Evolutionary conservation across 78 protist species (phyloP).

Genomic region (Dictyostelium firmibasis): DNA sequence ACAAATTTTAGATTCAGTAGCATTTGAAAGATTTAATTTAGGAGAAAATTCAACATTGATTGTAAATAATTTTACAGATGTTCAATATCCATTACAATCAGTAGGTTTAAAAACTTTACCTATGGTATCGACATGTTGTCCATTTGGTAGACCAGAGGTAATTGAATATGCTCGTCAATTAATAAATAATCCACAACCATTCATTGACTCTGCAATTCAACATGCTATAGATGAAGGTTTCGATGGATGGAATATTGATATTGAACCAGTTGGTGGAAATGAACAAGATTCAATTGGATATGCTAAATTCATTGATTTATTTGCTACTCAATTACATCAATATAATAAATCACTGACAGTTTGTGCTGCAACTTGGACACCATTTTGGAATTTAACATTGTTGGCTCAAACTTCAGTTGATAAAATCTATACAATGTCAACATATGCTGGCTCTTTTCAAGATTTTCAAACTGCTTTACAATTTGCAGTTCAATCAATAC

Average conservation of each 20-base stretch:
- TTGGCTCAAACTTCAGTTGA: conserved; percentile 64
- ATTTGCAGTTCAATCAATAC: conserved; percentile 22
- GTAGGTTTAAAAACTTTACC: conserved; percentile 1
- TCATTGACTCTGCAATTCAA: conserved; percentile 54
- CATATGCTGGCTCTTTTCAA: conserved; percentile 38
- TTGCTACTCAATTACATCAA: conserved; percentile 66
- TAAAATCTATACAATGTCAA: conserved; percentile 65
- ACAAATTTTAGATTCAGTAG: neutral
- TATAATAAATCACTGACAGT: conserved; percentile 43
- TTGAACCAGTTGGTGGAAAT: conserved; percentile 73
- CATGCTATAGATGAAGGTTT: conserved; percentile 47
- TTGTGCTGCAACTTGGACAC: conserved; percentile 59
- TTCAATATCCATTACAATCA: neutral
- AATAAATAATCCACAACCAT: conserved; percentile 78
- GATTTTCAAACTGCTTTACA: conserved; percentile 19
- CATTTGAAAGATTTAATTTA: conserved; percentile 77
- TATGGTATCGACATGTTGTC: conserved; percentile 69
- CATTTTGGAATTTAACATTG: conserved; percentile 60
- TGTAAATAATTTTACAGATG: conserved; percentile 64
- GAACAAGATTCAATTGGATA: conserved; percentile 48
- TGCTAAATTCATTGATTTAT: conserved; percentile 50
- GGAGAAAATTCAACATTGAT: conserved; percentile 74
- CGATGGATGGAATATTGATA: conserved; percentile 78
- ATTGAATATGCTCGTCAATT: conserved; percentile 66
- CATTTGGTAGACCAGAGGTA: conserved; percentile 70